These are phyloP conservation scores for Nicotiana obtusifolia DNA, from an alignment of 257 asterid genomes.

Conservation along the genomic window DNA sequence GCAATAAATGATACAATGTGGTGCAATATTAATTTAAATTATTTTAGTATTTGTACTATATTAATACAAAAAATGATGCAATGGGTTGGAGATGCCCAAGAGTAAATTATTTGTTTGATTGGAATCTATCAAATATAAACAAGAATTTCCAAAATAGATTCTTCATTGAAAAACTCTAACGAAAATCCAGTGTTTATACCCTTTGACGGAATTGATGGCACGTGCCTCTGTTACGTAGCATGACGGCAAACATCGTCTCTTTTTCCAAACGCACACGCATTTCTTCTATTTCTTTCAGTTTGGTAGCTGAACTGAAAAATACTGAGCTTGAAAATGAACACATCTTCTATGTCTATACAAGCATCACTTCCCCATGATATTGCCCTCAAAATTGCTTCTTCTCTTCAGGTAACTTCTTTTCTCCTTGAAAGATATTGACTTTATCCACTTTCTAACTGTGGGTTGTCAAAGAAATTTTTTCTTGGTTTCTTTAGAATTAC, in stretches of 20 bases:
- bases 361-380: slow-evolving; percentile 64
- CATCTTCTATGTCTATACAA: slow-evolving; percentile 13
- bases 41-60: too few relatives aligned
- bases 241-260: background rate
- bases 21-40: too few relatives aligned
- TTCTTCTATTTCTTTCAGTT: slow-evolving; percentile 8
- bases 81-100: too few relatives aligned
- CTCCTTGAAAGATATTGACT: background rate
- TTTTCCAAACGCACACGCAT: background rate
- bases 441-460: slow-evolving; percentile 10
- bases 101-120: too few relatives aligned
- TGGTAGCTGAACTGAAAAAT: background rate
- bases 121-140: too few relatives aligned
- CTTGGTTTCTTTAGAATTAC: too few relatives aligned
- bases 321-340: background rate
- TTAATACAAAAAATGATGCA: too few relatives aligned
- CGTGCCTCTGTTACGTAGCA: background rate
- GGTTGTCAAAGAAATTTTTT: slow-evolving; percentile 21
- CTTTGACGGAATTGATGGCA: background rate
- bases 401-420: slow-evolving; percentile 49
- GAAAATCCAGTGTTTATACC: too few relatives aligned
- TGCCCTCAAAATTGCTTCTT: slow-evolving; percentile 61
- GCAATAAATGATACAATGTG: too few relatives aligned
- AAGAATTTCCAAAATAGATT: too few relatives aligned
- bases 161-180: too few relatives aligned